phyloP scores from a whole-genome alignment of 169 alveolate genomes.

The Plasmodium yoelii region DNA sequence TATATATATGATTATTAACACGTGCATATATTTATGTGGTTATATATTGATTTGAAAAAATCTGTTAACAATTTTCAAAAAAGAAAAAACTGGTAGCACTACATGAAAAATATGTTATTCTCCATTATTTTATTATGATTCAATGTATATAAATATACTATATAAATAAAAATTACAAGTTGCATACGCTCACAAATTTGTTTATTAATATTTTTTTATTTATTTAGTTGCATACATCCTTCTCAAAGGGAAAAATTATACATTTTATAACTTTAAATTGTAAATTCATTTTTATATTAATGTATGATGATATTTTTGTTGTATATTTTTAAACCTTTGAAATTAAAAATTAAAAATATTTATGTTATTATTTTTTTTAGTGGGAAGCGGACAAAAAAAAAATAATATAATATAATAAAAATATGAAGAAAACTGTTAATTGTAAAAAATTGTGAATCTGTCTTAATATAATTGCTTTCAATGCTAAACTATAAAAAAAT shows the following conservation, averaged over 20 bases:
- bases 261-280: background rate
- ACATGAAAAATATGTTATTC: no score
- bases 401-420: background rate
- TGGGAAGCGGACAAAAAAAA: background rate
- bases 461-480: background rate
- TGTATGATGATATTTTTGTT: background rate
- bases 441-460: background rate
- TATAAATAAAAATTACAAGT: no score
- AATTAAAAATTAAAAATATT: background rate
- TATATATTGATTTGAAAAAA: background rate
- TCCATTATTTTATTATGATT: no score
- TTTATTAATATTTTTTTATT: background rate
- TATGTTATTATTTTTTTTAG: background rate
- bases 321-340: background rate
- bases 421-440: background rate
- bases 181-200: no score
- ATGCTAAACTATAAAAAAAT: constrained; percentile 2
- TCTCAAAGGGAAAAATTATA: background rate
- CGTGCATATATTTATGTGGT: background rate
- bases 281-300: background rate
- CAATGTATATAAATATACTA: no score
- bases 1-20: background rate
- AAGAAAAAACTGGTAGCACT: background rate
- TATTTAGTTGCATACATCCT: constrained; percentile 9
- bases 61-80: background rate